Evolutionary conservation across 1,139 yeast species (phyloP).

Genomic region (Yamadazyma buinensis): DNA sequence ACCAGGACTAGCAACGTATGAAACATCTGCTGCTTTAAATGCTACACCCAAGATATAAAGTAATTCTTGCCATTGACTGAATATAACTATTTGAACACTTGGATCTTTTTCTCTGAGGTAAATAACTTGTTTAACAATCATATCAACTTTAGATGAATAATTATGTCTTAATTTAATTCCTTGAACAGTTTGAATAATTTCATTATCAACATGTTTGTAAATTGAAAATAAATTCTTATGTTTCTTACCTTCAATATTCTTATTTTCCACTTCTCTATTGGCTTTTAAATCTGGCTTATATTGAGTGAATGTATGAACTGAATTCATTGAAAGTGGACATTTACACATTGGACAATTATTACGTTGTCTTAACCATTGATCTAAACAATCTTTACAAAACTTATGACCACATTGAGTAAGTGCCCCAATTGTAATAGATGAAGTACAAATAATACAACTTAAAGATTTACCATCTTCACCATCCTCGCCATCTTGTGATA

Average conservation of each 20-base stretch:
- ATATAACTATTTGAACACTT: constrained; percentile 72
- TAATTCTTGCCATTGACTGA: constrained; percentile 85
- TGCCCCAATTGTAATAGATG: constrained; percentile 66
- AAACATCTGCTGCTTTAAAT: constrained; percentile 53
- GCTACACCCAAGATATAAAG: constrained; percentile 67
- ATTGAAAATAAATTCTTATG: constrained; percentile 36
- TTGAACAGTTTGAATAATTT: constrained; percentile 42
- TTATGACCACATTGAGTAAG: constrained; percentile 88
- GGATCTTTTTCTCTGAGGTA: constrained; percentile 60
- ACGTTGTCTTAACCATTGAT: constrained; percentile 60
- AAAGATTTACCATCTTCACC: constrained; percentile 21
- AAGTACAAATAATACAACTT: constrained; percentile 75
- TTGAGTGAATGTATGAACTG: constrained; percentile 59
- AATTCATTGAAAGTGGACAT: constrained; percentile 33
- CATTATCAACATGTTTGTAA: constrained; percentile 45
- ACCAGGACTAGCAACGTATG: constrained; percentile 43
- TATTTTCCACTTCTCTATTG: constrained; percentile 37
- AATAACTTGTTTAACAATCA: constrained; percentile 68
- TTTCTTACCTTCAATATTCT: constrained; percentile 14
- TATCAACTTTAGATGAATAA: constrained; percentile 83
- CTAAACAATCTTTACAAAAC: constrained; percentile 75
- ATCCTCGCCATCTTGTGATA: neutral
- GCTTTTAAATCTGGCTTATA: constrained; percentile 46
- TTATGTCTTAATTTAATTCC: constrained; percentile 39
- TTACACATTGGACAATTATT: constrained; percentile 78